Base-by-base conservation (phyloP, 768 basidiomycete species). In the Russula sp. region DNA sequence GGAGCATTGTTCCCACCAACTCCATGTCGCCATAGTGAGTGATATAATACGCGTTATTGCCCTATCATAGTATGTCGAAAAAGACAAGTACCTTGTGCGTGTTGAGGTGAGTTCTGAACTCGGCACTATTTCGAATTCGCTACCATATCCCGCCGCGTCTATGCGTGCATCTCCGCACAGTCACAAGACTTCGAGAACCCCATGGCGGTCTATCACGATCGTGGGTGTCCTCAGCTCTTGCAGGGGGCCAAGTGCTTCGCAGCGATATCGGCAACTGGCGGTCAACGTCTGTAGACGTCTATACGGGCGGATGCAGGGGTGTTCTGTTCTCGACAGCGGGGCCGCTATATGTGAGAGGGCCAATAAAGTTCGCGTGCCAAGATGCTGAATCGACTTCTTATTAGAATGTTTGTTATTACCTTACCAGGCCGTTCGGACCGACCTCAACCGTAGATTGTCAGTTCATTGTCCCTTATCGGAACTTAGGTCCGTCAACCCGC, bases 41-140 rank as follows among this genome's bases (percentile, higher is more conserved):
- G 38, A 48, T 8, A 26, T 57, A 48, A 40, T 16, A 28, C 14
- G 24, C 36, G 24, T 24, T 0, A 34, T 42, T 42, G 14, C 13
- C 40, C 55, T 16, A 42, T n/a, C 10, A 42, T 22, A 38, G 6
- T 32, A 16, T n/a, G n/a, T 22, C 28, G 6, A n/a, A 22, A 30
- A 28, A 16, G n/a, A n/a, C n/a, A n/a, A 30, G 30, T 71, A 86
- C 88, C 80, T 91, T 91, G 72, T 91, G 89, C 0, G 88, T 89
- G 76, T 94, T 95, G 58, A 94, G 80, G 74, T 94, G 93, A 5
- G 87, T 89, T 54, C 92, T 79, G 73, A 94, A 94, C 10, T 71
- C 77, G 18, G 89, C 85, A 2, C 85, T 86, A 82, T 87, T 88
- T 30, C 79, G 78, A 82, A 86, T 88, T 30, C 79, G 77, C 61